A percentile compares a stretch with the other conserved stretches of the same genome.
Conservation (phyloP, 2,329 filamentous ascomycete species). For the Didymella segeticola region DNA sequence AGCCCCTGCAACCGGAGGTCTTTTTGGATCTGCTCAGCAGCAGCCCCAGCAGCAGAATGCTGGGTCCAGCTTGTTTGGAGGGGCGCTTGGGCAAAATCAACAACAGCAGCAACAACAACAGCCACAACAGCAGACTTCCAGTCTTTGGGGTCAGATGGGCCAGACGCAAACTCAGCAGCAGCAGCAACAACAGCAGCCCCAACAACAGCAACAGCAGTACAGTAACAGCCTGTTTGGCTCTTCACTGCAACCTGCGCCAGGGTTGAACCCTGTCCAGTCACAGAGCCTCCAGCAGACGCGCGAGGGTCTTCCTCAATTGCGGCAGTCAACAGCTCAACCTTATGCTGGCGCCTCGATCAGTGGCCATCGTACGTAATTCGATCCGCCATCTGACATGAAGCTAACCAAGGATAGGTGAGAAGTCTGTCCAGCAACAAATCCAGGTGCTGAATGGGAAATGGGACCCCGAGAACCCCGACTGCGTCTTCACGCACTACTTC, state of each 20-base stretch:
- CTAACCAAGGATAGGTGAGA: constrained; percentile 61
- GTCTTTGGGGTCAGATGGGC: constrained; percentile 48
- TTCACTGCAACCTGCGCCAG: constrained; percentile 40
- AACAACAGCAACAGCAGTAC: constrained; percentile 49
- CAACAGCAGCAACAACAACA: constrained; percentile 26
- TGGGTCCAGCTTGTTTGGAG: constrained; percentile 32
- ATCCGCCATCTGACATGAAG: not conserved
- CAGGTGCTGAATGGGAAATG: constrained; percentile 74
- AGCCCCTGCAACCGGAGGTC: constrained; percentile 30
- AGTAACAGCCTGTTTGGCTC: constrained; percentile 50
- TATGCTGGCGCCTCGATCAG: constrained; percentile 36
- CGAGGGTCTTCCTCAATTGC: constrained; percentile 45
- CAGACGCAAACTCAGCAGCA: constrained; percentile 54
- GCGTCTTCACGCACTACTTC: constrained; percentile 82
- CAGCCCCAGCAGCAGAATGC: constrained; percentile 22
- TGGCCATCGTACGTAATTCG: constrained; percentile 36
- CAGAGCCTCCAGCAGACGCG: constrained; percentile 48
- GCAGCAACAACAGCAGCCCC: constrained; percentile 48
- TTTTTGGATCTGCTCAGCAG: constrained; percentile 27
- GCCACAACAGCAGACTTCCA: constrained; percentile 46
- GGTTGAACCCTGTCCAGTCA: constrained; percentile 35
- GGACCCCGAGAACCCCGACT: constrained; percentile 71
- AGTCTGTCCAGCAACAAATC: constrained; percentile 78
- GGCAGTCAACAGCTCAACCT: constrained; percentile 37
- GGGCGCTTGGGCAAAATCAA: constrained; percentile 14